These are phyloP conservation scores for Protea cynaroides DNA, from an alignment of 164 flowering plant species.

Conservation along the genomic window DNA sequence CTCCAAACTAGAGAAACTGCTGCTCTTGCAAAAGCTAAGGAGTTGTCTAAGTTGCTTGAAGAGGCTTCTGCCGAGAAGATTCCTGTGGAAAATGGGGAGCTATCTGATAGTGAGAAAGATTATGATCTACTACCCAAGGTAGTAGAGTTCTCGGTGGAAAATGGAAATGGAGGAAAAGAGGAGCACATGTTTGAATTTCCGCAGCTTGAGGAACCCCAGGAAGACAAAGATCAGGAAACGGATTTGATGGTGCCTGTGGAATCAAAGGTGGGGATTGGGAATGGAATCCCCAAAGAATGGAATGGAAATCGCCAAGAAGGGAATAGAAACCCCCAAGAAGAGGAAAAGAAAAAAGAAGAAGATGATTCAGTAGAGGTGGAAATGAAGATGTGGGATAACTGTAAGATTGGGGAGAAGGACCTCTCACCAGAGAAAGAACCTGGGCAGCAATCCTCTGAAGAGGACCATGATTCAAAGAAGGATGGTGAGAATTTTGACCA, in stretches of 20 bases:
- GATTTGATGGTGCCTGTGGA: slow-evolving; percentile 15
- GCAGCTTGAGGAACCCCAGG: slow-evolving; percentile 20
- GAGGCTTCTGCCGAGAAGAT: slow-evolving; percentile 41
- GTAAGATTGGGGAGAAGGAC: slow-evolving; percentile 72
- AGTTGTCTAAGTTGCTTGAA: slow-evolving; percentile 51
- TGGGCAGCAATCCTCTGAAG: slow-evolving; percentile 62
- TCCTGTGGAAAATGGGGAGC: slow-evolving; percentile 51
- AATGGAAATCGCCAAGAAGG: slow-evolving; percentile 13
- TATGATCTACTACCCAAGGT: slow-evolving; percentile 84
- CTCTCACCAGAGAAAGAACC: slow-evolving; percentile 45
- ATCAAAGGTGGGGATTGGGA: slow-evolving; percentile 26
- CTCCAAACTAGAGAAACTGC: slow-evolving; percentile 40
- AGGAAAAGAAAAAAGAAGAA: slow-evolving; percentile 7
- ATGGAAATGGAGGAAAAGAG: slow-evolving; percentile 41
- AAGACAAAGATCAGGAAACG: slow-evolving; percentile 21
- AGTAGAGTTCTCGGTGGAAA: slow-evolving; percentile 63
- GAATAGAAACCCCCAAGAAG: slow-evolving; percentile 19
- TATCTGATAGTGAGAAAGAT: slow-evolving; percentile 68
- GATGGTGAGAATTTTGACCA: slow-evolving; percentile 54
- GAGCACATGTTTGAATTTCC: slow-evolving; percentile 30
- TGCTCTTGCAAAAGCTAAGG: slow-evolving; percentile 42
- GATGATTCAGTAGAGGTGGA: slow-evolving; percentile 45
- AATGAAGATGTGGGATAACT: slow-evolving; percentile 84
- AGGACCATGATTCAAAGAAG: slow-evolving; percentile 53
- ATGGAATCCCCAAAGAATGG: slow-evolving; percentile 36